Evolutionary conservation across 768 basidiomycete genomes (phyloP), one percentile per base, ranked within the genome.

Genomic region (Boletus sp.): DNA sequence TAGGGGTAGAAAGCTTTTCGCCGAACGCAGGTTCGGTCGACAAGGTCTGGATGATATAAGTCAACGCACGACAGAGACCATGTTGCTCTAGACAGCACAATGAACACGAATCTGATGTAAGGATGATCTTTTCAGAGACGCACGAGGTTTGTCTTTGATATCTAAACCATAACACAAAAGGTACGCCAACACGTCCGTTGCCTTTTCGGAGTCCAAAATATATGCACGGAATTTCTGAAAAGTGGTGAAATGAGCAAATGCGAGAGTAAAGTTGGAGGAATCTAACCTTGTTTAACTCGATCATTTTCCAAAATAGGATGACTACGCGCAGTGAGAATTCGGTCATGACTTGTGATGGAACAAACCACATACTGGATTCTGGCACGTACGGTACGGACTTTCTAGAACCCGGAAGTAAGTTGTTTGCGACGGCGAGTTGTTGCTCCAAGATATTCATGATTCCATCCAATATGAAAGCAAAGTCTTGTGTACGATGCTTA

Each of bases 91-190:
- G 37, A 57, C 14, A 55, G 14, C 11, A 37, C 4, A 34, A 34
- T 59, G n/a, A 64, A 51, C 47, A 54, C 17, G 10, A 34, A 35
- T 39, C 33, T 51, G 13, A 60, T 15, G 23, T 42, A n/a, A 51
- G 13, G 32, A 43, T 10, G 19, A 19, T 11, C 21, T 44, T 54
- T 30, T 37, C 49, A 44, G 11, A 41, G 35, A 71, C 85, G 67
- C 66, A 96, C 93, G 84, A 56, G 93, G 89, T 72, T 92, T 93
- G 65, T 98, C 95, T 70, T 97, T 97, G 65, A 93, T 85, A 56
- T 95, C 92, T 27, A 97, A 75, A 46, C 83, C 83, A 66, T 88
- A 88, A 62, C 88, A 87, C 14, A 97, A 72, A 34, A 96, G 79
- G 68, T 90, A 87, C 0, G 82, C 88, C 27, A 93, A 74, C 5